Conservation (phyloP, 257 asterid species). For the Jasminum sambac region DNA sequence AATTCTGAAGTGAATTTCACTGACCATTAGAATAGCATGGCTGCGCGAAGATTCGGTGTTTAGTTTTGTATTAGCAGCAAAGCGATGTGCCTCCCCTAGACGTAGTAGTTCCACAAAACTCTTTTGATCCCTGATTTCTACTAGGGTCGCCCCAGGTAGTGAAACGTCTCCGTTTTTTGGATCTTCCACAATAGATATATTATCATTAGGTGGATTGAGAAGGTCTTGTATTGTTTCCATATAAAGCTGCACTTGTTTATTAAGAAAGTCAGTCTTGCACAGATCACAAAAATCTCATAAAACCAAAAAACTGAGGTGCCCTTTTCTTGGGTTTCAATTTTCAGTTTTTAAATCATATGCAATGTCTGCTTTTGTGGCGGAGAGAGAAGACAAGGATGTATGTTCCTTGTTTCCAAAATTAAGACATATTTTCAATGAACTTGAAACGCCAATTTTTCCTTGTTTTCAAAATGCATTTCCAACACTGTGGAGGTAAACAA, state of each 20-base stretch:
- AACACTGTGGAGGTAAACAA: too few relatives aligned
- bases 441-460: too few relatives aligned
- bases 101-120: constrained; percentile 64
- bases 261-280: constrained; percentile 9
- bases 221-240: constrained; percentile 92
- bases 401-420: too few relatives aligned
- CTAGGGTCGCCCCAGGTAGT: constrained; percentile 70
- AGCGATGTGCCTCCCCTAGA: constrained; percentile 84
- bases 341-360: too few relatives aligned
- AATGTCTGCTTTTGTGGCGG: too few relatives aligned
- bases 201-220: constrained; percentile 73
- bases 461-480: too few relatives aligned
- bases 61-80: constrained; percentile 79
- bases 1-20: constrained; percentile 1
- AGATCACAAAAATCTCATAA: neutral
- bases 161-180: constrained; percentile 86
- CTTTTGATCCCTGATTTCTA: constrained; percentile 72
- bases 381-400: too few relatives aligned
- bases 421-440: too few relatives aligned
- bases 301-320: neutral
- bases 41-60: constrained; percentile 95
- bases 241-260: constrained; percentile 60
- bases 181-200: constrained; percentile 71
- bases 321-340: too few relatives aligned
- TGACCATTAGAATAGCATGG: constrained; percentile 89